Evolutionary conservation across 2,329 filamentous ascomycete genomes (phyloP).

Genomic region (Penicillium sp.): DNA sequence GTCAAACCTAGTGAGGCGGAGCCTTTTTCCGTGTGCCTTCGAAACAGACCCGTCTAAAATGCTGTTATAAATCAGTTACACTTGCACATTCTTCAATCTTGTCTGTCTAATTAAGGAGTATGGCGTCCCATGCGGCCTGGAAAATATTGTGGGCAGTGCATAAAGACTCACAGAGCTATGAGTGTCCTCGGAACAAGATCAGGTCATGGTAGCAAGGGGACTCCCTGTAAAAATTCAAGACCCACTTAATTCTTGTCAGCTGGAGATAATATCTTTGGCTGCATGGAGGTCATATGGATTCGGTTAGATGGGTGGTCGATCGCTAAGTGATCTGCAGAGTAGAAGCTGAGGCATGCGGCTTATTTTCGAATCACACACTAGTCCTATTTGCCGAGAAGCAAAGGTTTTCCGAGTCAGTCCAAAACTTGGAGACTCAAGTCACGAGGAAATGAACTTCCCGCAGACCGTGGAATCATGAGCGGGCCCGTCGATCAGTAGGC

Average conservation of each 20-base stretch:
- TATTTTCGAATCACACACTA: neutral
- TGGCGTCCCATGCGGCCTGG: too few species aligned
- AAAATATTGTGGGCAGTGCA: too few species aligned
- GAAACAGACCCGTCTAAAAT: too few species aligned
- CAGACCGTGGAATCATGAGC: neutral
- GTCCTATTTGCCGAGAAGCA: neutral
- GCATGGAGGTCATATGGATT: neutral
- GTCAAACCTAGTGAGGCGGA: too few species aligned
- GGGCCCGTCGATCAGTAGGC: neutral
- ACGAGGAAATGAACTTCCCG: neutral
- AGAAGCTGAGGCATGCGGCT: neutral
- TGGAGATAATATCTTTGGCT: neutral
- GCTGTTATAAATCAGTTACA: too few species aligned
- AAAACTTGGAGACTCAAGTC: neutral
- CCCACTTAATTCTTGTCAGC: neutral
- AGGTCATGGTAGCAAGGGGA: neutral
- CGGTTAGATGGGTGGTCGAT: neutral
- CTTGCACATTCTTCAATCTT: too few species aligned
- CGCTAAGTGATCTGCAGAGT: neutral
- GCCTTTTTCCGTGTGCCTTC: too few species aligned
- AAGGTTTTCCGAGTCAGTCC: neutral
- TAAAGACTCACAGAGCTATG: neutral
- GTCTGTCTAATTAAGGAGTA: too few species aligned
- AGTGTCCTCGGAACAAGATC: neutral
- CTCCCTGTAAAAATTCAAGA: neutral